Percentiles rank a stretch among this genome's conserved stretches.
Evolutionary conservation across 1,139 yeast species (phyloP).

Genomic region (Pichia sp.): DNA sequence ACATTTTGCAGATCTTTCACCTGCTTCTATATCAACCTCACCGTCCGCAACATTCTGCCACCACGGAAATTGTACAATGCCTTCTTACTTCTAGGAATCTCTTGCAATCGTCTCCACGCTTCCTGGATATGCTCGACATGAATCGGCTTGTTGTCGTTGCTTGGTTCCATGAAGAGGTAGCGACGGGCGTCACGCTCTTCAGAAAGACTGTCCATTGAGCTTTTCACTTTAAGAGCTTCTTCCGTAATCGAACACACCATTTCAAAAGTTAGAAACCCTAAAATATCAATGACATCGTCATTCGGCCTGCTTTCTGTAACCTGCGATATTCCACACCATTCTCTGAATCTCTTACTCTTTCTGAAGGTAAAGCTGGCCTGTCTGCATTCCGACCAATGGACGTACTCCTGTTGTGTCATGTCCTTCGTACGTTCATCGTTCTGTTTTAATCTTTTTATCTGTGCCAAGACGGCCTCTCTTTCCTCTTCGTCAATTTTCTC

Average conservation of each 20-base stretch:
- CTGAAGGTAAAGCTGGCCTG: slow-evolving; percentile 96
- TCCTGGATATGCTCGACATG: slow-evolving; percentile 82
- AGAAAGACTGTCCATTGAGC: slow-evolving; percentile 26
- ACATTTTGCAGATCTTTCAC: no score
- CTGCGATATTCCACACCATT: slow-evolving; percentile 89
- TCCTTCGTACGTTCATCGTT: slow-evolving; percentile 91
- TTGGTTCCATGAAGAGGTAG: slow-evolving; percentile 86
- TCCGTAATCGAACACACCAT: slow-evolving; percentile 94
- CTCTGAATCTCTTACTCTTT: slow-evolving; percentile 86
- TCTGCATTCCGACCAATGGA: slow-evolving; percentile 98
- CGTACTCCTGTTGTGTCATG: slow-evolving; percentile 96
- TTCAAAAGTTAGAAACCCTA: slow-evolving; percentile 93
- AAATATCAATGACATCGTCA: slow-evolving; percentile 93
- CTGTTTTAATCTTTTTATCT: slow-evolving; percentile 78
- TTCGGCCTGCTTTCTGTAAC: slow-evolving; percentile 88
- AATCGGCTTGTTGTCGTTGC: slow-evolving; percentile 78
- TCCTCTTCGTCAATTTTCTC: slow-evolving; percentile 76
- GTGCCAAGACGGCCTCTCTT: slow-evolving; percentile 84
- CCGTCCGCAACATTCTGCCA: slow-evolving; percentile 41
- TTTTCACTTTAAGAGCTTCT: slow-evolving; percentile 79
- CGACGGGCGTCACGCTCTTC: slow-evolving; percentile 36
- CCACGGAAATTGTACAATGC: slow-evolving; percentile 76
- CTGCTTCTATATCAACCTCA: slow-evolving; percentile 9
- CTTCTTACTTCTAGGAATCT: slow-evolving; percentile 53
- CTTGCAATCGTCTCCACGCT: slow-evolving; percentile 84